Conservation (phyloP, 345 rosid species). For the Camelina sativa region DNA sequence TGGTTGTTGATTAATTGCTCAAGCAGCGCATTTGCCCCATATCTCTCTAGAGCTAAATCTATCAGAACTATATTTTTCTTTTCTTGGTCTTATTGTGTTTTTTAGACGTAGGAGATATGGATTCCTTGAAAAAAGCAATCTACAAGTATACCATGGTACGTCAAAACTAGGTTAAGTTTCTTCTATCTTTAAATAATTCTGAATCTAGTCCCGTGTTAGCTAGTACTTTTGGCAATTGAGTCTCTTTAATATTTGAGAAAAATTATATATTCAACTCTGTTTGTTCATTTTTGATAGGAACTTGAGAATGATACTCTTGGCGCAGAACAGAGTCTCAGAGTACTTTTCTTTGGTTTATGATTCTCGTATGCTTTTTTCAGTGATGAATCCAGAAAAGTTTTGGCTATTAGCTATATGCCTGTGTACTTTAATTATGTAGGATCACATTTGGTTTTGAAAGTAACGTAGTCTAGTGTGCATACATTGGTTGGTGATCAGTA, state of each 20-base stretch:
- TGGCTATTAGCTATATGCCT: no score
- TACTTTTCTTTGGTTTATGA: not conserved
- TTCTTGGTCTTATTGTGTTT: not conserved
- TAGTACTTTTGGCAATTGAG: not conserved
- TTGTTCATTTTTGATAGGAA: not conserved
- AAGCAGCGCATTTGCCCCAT: not conserved
- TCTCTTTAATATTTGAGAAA: not conserved
- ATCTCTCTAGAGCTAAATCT: not conserved
- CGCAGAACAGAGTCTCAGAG: not conserved
- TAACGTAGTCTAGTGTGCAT: not conserved
- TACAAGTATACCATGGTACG: not conserved
- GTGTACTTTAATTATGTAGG: not conserved
- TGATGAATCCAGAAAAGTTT: not conserved
- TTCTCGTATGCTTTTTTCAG: not conserved
- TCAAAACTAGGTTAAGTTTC: not conserved
- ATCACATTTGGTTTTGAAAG: slow-evolving; percentile 4
- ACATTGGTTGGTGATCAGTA: not conserved
- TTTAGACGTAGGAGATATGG: not conserved
- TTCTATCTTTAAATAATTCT: not conserved
- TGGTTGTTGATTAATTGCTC: not conserved
- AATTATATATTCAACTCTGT: not conserved
- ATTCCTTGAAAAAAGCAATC: not conserved
- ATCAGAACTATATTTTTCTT: not conserved
- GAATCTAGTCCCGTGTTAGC: not conserved
- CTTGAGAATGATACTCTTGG: not conserved